phyloP scores from a whole-genome alignment of 2,329 filamentous ascomycete species.

The Alternaria sp. region DNA sequence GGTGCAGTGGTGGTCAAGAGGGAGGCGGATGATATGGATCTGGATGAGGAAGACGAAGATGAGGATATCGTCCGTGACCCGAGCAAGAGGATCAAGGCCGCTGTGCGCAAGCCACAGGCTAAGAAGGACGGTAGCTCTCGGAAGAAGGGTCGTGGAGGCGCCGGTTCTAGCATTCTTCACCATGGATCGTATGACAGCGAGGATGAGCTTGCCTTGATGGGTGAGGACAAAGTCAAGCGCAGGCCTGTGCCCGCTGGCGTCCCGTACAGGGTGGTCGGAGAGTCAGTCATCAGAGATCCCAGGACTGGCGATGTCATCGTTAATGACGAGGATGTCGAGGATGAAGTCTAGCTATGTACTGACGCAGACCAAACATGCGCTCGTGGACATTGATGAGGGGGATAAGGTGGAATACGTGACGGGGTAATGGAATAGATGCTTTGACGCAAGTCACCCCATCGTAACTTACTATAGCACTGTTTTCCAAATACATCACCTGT shows the following conservation, averaged over 20 bases:
- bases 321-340: not conserved
- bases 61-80: not conserved
- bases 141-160: not conserved
- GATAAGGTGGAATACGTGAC: not conserved
- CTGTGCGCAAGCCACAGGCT: not conserved
- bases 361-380: not conserved
- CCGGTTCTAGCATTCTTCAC: not conserved
- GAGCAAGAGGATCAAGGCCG: not conserved
- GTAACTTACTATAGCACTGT: not conserved
- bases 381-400: not conserved
- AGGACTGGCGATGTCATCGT: not conserved
- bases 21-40: not conserved
- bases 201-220: not conserved
- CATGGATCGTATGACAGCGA: not conserved
- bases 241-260: not conserved
- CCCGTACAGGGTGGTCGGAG: not conserved
- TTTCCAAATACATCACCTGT: not conserved
- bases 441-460: not conserved
- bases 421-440: not conserved
- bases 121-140: not conserved
- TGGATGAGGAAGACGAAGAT: not conserved
- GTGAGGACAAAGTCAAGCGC: not conserved
- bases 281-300: not conserved
- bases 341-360: not conserved
- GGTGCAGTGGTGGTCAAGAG: not conserved